phyloP scores from a whole-genome alignment of 805 yeast species.

The Candida ipomoeae region DNA sequence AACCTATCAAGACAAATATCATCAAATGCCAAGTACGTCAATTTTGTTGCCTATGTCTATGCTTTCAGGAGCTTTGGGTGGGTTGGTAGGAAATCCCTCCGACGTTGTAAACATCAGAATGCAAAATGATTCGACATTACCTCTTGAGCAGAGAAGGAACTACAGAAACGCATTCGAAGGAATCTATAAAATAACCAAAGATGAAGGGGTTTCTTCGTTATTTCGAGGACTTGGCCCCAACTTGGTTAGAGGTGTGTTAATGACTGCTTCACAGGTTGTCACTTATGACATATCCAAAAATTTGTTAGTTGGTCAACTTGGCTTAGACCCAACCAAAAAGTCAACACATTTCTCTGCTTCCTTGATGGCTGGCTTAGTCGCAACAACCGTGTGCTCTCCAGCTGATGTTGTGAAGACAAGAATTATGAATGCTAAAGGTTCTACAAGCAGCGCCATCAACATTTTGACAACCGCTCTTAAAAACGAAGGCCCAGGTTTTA shows the following conservation, averaged over 20 bases:
- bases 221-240: slow-evolving; percentile 78
- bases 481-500: slow-evolving; percentile 69
- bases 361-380: slow-evolving; percentile 77
- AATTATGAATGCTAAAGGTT: slow-evolving; percentile 65
- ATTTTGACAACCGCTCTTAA: slow-evolving; percentile 55
- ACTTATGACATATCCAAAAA: slow-evolving; percentile 75
- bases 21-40: slow-evolving; percentile 49
- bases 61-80: slow-evolving; percentile 84
- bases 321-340: slow-evolving; percentile 55
- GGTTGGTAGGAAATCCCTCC: slow-evolving; percentile 82
- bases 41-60: slow-evolving; percentile 72
- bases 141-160: slow-evolving; percentile 60
- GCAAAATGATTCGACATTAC: slow-evolving; percentile 81
- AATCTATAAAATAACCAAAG: slow-evolving; percentile 49
- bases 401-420: slow-evolving; percentile 89
- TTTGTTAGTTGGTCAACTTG: slow-evolving; percentile 46
- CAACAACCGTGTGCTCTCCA: slow-evolving; percentile 89
- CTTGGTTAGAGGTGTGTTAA: slow-evolving; percentile 71
- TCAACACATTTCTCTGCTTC: slow-evolving; percentile 78
- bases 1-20: slow-evolving; percentile 33
- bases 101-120: slow-evolving; percentile 85
- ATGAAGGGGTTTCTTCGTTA: slow-evolving; percentile 58
- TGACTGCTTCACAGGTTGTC: slow-evolving; percentile 91
- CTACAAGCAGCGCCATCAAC: slow-evolving; percentile 42
- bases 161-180: slow-evolving; percentile 81